Evolutionary conservation across 345 rosid genomes (phyloP).

Genomic region (Citrus glauca): DNA sequence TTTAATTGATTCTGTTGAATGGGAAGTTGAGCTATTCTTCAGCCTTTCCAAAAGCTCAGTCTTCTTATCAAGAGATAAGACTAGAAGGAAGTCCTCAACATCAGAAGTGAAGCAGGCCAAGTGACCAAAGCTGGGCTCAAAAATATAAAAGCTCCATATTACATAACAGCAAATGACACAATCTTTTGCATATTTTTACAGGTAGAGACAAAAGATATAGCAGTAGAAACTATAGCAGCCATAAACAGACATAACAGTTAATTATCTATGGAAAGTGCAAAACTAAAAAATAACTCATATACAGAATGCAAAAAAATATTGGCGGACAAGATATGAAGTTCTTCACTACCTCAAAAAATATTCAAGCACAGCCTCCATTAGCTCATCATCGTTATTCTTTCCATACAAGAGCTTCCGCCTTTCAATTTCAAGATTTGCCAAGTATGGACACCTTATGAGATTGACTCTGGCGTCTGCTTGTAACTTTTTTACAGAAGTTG

Average conservation of each 20-base stretch:
- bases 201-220: background rate
- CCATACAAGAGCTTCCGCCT: conserved; percentile 74
- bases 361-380: conserved; percentile 57
- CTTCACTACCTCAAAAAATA: conserved; percentile 61
- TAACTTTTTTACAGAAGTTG: conserved; percentile 60
- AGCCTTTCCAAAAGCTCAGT: conserved; percentile 55
- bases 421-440: conserved; percentile 83
- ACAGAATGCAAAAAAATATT: background rate
- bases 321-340: conserved; percentile 3
- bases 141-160: conserved; percentile 12
- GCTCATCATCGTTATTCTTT: conserved; percentile 50
- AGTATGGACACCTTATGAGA: conserved; percentile 60
- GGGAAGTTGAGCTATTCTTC: conserved; percentile 32
- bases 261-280: background rate
- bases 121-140: conserved; percentile 83
- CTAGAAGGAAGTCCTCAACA: conserved; percentile 65
- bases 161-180: background rate
- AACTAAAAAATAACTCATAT: conserved; percentile 1
- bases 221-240: background rate
- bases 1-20: conserved; percentile 43
- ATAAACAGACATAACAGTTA: background rate
- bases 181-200: background rate
- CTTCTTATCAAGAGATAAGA: conserved; percentile 55
- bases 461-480: conserved; percentile 43
- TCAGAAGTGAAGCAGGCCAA: conserved; percentile 85